Evolutionary conservation across 495 filamentous ascomycete genomes (phyloP), one percentile per base, ranked within the genome.

Genomic region (Tirmania nivea): DNA sequence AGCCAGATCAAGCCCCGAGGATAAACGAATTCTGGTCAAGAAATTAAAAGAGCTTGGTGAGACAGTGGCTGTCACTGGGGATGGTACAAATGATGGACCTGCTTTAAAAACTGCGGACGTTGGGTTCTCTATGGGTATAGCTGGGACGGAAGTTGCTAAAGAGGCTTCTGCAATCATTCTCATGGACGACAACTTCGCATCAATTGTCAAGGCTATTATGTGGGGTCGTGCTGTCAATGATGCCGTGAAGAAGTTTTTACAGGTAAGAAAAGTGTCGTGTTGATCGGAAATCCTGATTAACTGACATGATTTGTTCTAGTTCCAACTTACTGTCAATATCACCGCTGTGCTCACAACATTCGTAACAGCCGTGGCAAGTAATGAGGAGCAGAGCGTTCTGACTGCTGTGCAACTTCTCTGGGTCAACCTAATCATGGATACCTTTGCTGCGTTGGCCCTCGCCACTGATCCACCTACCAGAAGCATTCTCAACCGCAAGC

Each of bases 371-470:
- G 81, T 90, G 35, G 70, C 79, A 7, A 80, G 74, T 60, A 57
- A 59, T 1, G 67, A 75, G 0, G 75, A 86, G 63, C 68, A 77
- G 48, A 84, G 84, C 3, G 82, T 90, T 5, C 75, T 94, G 52
- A 87, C 79, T 4, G 81, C 85, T 19, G 84, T 90, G 3, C 85
- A 94, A 63, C 74, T 93, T 48, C 74, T 94, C 25, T 94, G 86
- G 86, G 82, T 93, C 42, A 92, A 94, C 64, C 69, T 93, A 47
- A 90, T 93, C 63, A 90, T 92, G 85, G 86, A 94, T 61, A 90
- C 86, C n/a, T 85, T 93, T 60, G 86, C 85, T 4, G 86, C 86
- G n/a, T 76, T 93, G 51, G 86, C 86, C n/a, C 70, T 92, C 34
- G 86, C 86, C 14, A 92, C 86, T 1, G 86, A 94, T 65, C 79